A percentile compares a stretch with the other conserved stretches of the same genome.
These are phyloP conservation scores for Leccinum broughii DNA, from an alignment of 768 basidiomycete genomes.

Conservation along the genomic window DNA sequence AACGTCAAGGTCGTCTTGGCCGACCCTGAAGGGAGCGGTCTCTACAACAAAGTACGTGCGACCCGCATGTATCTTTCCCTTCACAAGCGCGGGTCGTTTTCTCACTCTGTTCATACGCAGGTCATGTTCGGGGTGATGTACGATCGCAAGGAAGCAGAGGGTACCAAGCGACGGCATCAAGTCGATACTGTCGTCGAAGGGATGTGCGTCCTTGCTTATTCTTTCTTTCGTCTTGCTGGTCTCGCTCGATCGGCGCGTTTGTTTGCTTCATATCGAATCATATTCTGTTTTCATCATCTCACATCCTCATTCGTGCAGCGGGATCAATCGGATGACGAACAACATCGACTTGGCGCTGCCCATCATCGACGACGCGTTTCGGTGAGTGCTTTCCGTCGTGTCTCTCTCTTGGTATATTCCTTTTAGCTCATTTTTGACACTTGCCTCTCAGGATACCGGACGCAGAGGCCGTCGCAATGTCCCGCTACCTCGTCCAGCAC, in stretches of 20 bases:
- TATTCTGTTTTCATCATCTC: neutral
- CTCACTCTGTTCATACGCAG: slow-evolving; percentile 33
- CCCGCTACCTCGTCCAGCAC: slow-evolving; percentile 83
- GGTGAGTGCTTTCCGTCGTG: slow-evolving; percentile 43
- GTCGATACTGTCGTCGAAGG: slow-evolving; percentile 97
- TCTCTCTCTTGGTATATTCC: neutral
- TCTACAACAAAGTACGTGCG: slow-evolving; percentile 81
- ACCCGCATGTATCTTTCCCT: neutral
- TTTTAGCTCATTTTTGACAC: neutral
- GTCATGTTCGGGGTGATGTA: slow-evolving; percentile 95
- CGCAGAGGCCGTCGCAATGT: slow-evolving; percentile 94
- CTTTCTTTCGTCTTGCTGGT: slow-evolving; percentile 7
- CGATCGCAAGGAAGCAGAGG: slow-evolving; percentile 89
- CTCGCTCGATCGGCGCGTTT: neutral
- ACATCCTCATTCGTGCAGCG: slow-evolving; percentile 44
- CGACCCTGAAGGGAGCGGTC: slow-evolving; percentile 92
- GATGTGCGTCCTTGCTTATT: slow-evolving; percentile 50
- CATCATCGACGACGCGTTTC: slow-evolving; percentile 86
- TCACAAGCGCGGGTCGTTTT: neutral
- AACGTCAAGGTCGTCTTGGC: slow-evolving; percentile 71
- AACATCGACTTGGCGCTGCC: slow-evolving; percentile 87
- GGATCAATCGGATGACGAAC: slow-evolving; percentile 89
- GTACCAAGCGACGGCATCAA: slow-evolving; percentile 89
- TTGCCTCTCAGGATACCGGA: slow-evolving; percentile 71
- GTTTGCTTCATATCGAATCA: neutral